Base-by-base conservation (phyloP, 352 stramenopile genomes). In the Phytophthora boehmeriae region DNA sequence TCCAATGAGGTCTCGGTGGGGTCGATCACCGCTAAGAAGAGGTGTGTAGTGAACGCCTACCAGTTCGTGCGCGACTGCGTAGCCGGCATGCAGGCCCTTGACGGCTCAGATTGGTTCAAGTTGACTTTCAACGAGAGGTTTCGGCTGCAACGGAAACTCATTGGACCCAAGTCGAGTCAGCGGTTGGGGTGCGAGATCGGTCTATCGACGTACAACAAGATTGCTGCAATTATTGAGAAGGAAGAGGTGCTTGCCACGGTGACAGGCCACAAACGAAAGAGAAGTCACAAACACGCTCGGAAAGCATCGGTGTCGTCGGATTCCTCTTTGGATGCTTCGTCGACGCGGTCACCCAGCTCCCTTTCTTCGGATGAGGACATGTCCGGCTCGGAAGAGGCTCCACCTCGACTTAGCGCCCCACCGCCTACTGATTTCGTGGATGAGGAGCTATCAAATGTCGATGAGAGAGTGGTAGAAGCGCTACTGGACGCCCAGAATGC, bases 11-110 rank as follows among this genome's bases (percentile, higher is more conserved):
- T 63, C 42, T 68, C 58, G 2, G 68, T 80, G 11, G 72, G 63
- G 6, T 73, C 58, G 4, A 75, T 78, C 30, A 75, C 68, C 17
- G 62, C 62, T 34, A 78, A 73, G 66, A 80, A 73, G 50, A 53
- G 68, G 20, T 71, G 60, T 34, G 50, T 80, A 2, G 66, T 80
- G 13, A 48, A 73, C 11, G 70, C 68, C 43, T 73, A 73, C 58
- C 59, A 80, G 14, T 76, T 76, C 44, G 73, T 80, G n/a, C 42
- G 44, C 4, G 56, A 68, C 49, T 75, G 64, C 27, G 64, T 77
- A 8, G 39, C 53, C 1, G 53, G 50, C 2, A 53, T 80, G 23
- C 42, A 67, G 28, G 65, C 54, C 17, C 55, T 68, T 2, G 60
- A 75, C 28, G 60, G 57, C 22, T 70, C 66, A 8, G 68, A 75